A percentile compares a stretch with the other conserved stretches of the same genome.
Evolutionary conservation across 1,139 yeast genomes (phyloP).

Genomic region (Blastobotrys arbuscula): DNA sequence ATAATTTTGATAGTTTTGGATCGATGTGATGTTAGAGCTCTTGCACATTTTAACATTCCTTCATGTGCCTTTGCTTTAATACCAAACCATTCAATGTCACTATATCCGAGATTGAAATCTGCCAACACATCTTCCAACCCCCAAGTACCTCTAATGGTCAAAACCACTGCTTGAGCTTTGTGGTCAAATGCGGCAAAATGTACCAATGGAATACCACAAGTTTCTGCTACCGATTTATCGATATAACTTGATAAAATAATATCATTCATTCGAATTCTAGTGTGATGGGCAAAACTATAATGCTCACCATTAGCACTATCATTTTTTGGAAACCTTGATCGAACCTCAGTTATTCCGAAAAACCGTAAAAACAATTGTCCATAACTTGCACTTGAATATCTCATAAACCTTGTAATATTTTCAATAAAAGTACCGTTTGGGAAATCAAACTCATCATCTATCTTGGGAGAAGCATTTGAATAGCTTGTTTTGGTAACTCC

Average conservation of each 20-base stretch:
- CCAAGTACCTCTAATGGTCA: constrained; percentile 34
- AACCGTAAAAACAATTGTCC: constrained; percentile 35
- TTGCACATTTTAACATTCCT: constrained; percentile 35
- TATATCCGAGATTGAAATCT: constrained; percentile 33
- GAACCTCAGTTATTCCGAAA: constrained; percentile 28
- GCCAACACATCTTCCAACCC: constrained; percentile 35
- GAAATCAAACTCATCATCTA: background rate
- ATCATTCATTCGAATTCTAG: constrained; percentile 30
- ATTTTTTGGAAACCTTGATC: constrained; percentile 17
- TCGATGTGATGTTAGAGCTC: constrained; percentile 21
- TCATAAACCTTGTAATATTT: constrained; percentile 24
- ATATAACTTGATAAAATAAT: constrained; percentile 30
- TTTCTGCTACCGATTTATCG: constrained; percentile 26
- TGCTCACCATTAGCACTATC: constrained; percentile 28
- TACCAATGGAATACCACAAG: constrained; percentile 32
- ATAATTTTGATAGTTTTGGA: constrained; percentile 29
- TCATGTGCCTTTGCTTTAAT: constrained; percentile 31
- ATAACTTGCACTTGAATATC: constrained; percentile 34
- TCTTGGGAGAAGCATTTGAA: background rate
- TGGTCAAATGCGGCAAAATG: constrained; percentile 34
- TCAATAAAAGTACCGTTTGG: background rate
- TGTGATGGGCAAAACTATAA: constrained; percentile 33
- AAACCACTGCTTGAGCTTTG: constrained; percentile 31
- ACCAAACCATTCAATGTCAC: constrained; percentile 30
- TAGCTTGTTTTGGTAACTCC: background rate